These are phyloP conservation scores for Kodamaea suecica DNA, from an alignment of 1,139 yeast species.

Conservation along the genomic window DNA sequence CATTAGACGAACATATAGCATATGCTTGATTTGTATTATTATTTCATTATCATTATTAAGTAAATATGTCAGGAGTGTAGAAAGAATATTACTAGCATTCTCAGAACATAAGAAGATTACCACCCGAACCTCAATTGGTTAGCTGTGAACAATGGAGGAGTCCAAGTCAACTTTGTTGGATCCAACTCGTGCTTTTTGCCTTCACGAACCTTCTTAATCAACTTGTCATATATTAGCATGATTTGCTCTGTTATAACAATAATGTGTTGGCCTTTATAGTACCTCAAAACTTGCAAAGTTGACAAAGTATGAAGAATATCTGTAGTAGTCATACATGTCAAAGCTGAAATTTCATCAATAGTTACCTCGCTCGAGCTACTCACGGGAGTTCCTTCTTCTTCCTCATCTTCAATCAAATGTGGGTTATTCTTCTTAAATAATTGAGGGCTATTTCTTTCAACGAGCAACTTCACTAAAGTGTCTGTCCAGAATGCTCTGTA, in stretches of 20 bases:
- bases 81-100: no score
- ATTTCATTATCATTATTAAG: neutral
- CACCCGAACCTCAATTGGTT: slow-evolving; percentile 95
- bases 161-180: slow-evolving; percentile 75
- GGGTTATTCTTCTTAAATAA: slow-evolving; percentile 41
- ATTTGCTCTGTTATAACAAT: slow-evolving; percentile 87
- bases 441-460: slow-evolving; percentile 53
- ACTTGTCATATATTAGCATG: slow-evolving; percentile 68
- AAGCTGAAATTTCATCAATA: slow-evolving; percentile 83
- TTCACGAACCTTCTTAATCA: slow-evolving; percentile 51
- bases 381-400: slow-evolving; percentile 21
- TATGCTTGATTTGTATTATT: neutral
- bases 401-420: slow-evolving; percentile 29
- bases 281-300: slow-evolving; percentile 82
- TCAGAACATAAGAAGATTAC: no score
- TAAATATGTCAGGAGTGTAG: no score
- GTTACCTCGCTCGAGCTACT: slow-evolving; percentile 62
- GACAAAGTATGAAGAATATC: slow-evolving; percentile 92
- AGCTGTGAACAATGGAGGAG: slow-evolving; percentile 95
- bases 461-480: slow-evolving; percentile 68
- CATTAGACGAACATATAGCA: neutral
- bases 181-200: slow-evolving; percentile 79
- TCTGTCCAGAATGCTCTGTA: slow-evolving; percentile 98
- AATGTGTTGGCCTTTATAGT: slow-evolving; percentile 94
- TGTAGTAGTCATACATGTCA: slow-evolving; percentile 94